phyloP scores from a whole-genome alignment of 1,284 basidiomycete species.

The Rhodotorula glutinis region DNA sequence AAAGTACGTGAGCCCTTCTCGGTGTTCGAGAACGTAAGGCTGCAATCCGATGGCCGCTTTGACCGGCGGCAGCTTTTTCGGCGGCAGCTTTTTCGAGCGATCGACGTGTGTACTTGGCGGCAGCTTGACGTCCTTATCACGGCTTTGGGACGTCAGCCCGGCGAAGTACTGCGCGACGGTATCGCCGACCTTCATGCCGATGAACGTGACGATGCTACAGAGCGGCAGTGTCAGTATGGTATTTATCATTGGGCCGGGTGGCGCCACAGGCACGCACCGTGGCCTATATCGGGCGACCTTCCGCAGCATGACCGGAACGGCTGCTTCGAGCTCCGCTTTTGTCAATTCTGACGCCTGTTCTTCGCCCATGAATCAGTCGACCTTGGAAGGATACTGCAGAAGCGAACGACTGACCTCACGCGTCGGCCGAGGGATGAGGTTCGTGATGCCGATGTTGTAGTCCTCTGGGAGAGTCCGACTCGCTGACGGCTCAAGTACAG shows the following conservation, averaged over 20 bases:
- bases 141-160: not conserved
- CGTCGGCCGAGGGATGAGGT: not conserved
- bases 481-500: conserved; percentile 52
- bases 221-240: too few species aligned
- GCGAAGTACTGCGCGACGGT: conserved; percentile 37
- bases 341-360: not conserved
- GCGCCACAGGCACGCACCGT: conserved; percentile 51
- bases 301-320: conserved; percentile 56
- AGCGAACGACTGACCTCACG: not conserved
- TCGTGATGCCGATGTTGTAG: not conserved
- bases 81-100: not conserved
- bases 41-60: not conserved
- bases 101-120: not conserved
- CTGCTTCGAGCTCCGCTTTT: conserved; percentile 55
- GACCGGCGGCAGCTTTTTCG: not conserved
- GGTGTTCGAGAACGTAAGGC: not conserved
- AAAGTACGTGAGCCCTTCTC: not conserved
- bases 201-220: conserved; percentile 51
- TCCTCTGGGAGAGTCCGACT: conserved; percentile 53
- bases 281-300: conserved; percentile 62
- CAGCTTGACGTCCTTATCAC: not conserved
- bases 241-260: not conserved
- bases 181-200: conserved; percentile 67
- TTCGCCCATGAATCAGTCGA: not conserved
- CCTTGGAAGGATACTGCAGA: not conserved